Percentiles rank a stretch among this genome's conserved stretches.
Evolutionary conservation across 2,329 filamentous ascomycete genomes (phyloP).

Genomic region (Colletotrichum camelliae): DNA sequence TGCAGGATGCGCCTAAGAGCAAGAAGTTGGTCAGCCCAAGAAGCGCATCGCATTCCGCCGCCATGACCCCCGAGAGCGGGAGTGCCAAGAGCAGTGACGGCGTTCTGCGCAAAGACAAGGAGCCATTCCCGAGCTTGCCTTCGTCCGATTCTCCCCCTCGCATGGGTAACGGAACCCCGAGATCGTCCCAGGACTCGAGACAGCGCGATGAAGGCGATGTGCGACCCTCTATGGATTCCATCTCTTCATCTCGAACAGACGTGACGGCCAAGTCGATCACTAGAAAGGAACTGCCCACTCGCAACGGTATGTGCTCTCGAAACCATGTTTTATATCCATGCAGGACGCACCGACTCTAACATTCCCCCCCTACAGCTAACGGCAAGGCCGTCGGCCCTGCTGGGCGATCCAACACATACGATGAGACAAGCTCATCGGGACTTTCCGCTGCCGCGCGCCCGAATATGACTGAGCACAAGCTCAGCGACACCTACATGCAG

Average conservation of each 20-base stretch:
- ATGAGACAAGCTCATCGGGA: constrained; percentile 24
- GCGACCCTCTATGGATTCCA: constrained; percentile 48
- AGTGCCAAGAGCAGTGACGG: constrained; percentile 40
- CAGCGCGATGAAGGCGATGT: constrained; percentile 59
- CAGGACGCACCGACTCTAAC: constrained; percentile 25
- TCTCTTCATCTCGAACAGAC: constrained; percentile 44
- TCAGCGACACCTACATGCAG: constrained; percentile 61
- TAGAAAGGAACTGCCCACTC: constrained; percentile 68
- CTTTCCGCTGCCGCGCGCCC: constrained; percentile 28
- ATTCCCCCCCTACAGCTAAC: constrained; percentile 34
- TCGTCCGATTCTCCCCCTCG: constrained; percentile 38
- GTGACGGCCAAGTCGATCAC: constrained; percentile 55
- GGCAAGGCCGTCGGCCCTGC: constrained; percentile 28
- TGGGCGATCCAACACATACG: constrained; percentile 26
- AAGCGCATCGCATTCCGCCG: constrained; percentile 49
- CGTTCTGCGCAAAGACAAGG: constrained; percentile 41
- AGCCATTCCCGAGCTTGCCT: constrained; percentile 22
- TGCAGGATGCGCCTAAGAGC: constrained; percentile 80
- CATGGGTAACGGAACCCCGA: constrained; percentile 44
- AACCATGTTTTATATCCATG: constrained; percentile 21
- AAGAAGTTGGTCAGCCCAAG: constrained; percentile 51
- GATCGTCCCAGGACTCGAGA: constrained; percentile 65
- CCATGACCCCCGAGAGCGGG: constrained; percentile 40
- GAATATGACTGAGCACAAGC: constrained; percentile 43
- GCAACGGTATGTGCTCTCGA: constrained; percentile 45